A percentile compares a stretch with the other conserved stretches of the same genome.
These are phyloP conservation scores for Herpetomonas tarakana DNA, from an alignment of 208 protist genomes.

Conservation along the genomic window DNA sequence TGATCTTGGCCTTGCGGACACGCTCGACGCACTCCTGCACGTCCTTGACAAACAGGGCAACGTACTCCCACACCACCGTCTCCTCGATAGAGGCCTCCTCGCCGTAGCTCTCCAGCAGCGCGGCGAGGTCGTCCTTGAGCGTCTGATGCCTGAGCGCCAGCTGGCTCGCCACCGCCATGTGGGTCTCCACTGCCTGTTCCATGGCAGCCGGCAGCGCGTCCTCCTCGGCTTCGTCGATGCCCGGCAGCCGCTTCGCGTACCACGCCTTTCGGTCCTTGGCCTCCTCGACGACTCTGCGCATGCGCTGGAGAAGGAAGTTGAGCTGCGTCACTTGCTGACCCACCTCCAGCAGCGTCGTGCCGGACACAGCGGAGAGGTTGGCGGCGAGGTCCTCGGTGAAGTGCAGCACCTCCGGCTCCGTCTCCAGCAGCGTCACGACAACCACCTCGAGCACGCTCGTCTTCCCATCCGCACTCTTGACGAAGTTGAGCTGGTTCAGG, in stretches of 20 bases:
- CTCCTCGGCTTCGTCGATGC: slow-evolving; percentile 5
- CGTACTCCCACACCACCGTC: slow-evolving; percentile 51
- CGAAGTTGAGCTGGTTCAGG: slow-evolving; percentile 60
- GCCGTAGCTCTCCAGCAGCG: slow-evolving; percentile 69
- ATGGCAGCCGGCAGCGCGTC: slow-evolving; percentile 49
- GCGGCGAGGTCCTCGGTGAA: slow-evolving; percentile 58
- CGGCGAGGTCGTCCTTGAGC: slow-evolving; percentile 57
- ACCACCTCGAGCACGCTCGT: slow-evolving; percentile 70
- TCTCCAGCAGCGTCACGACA: slow-evolving; percentile 45
- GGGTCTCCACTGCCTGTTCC: slow-evolving; percentile 15
- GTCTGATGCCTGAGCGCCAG: slow-evolving; percentile 61
- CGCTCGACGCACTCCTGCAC: slow-evolving; percentile 36
- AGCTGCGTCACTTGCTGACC: slow-evolving; percentile 59
- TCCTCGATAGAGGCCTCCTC: slow-evolving; percentile 66
- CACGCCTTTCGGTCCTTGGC: slow-evolving; percentile 36
- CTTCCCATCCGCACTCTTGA: slow-evolving; percentile 72
- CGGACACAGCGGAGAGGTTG: slow-evolving; percentile 23
- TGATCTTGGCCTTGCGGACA: slow-evolving; percentile 18
- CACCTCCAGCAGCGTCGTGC: slow-evolving; percentile 50
- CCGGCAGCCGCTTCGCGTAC: slow-evolving; percentile 34
- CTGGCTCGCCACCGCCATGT: slow-evolving; percentile 36
- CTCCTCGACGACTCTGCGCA: slow-evolving; percentile 62
- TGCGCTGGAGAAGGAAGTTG: slow-evolving; percentile 64
- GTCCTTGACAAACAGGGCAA: slow-evolving; percentile 53
- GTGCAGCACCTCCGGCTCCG: slow-evolving; percentile 23